Evolutionary conservation across 257 asterid species (phyloP).

Genomic region (Primulina huaijiensis): DNA sequence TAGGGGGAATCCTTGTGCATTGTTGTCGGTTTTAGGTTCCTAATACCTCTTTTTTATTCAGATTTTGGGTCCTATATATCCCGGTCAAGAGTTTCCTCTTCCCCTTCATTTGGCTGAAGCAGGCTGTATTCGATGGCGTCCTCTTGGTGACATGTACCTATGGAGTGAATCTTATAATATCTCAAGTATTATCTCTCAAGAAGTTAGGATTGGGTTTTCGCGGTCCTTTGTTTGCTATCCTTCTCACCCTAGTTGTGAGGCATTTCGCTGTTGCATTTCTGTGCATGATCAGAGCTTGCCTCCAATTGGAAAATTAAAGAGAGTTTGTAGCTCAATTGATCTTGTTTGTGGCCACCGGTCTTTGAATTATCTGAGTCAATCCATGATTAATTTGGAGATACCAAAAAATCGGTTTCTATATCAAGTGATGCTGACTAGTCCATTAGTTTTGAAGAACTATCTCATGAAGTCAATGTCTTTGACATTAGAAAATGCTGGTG

Average conservation of each 20-base stretch:
- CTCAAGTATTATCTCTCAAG: constrained; percentile 75
- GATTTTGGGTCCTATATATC: constrained; percentile 88
- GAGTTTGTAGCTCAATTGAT: constrained; percentile 34
- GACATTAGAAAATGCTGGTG: constrained; percentile 75
- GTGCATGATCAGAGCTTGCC: constrained; percentile 65
- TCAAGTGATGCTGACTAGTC: constrained; percentile 69
- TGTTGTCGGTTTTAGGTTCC: constrained; percentile 19
- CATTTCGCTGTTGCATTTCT: constrained; percentile 89
- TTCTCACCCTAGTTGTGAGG: constrained; percentile 87
- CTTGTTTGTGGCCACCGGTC: constrained; percentile 36
- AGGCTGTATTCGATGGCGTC: constrained; percentile 92
- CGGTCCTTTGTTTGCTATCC: constrained; percentile 97
- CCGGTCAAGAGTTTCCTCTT: constrained; percentile 94
- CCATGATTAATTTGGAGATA: constrained; percentile 38
- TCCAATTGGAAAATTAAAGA: constrained; percentile 46
- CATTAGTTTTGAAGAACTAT: constrained; percentile 74
- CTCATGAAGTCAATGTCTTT: constrained; percentile 70
- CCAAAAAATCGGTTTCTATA: constrained; percentile 59
- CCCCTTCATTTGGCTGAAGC: constrained; percentile 96
- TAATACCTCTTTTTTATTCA: constrained; percentile 34
- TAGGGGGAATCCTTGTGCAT: constrained; percentile 1
- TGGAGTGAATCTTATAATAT: constrained; percentile 95
- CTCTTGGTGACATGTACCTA: constrained; percentile 73
- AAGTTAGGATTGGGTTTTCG: constrained; percentile 59
- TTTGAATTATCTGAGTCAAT: constrained; percentile 30